phyloP scores from a whole-genome alignment of 2,329 filamentous ascomycete genomes.

The Sporothrix curviconia region DNA sequence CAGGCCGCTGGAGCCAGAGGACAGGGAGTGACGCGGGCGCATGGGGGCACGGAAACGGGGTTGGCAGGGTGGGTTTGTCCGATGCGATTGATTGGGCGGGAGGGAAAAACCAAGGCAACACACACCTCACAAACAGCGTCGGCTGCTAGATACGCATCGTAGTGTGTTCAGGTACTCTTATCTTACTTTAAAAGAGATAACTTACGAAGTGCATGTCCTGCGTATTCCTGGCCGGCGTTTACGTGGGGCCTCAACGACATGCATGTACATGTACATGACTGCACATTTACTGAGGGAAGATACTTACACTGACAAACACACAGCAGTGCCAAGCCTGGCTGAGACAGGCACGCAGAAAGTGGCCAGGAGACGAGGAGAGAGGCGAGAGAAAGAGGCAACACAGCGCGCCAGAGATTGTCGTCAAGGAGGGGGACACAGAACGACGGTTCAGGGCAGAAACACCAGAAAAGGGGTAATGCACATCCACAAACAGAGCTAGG shows the following conservation, averaged over 20 bases:
- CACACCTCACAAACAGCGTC: too few relatives aligned
- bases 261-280: too few relatives aligned
- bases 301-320: background rate
- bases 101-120: background rate
- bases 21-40: constrained; percentile 6
- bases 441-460: too few relatives aligned
- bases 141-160: background rate
- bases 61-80: background rate
- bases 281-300: too few relatives aligned
- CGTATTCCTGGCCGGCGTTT: too few relatives aligned
- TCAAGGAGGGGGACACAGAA: background rate
- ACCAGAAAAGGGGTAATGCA: constrained; percentile 11
- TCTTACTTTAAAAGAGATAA: too few relatives aligned
- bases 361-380: background rate
- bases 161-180: background rate
- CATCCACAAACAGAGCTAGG: constrained; percentile 7
- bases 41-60: background rate
- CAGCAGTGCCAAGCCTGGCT: background rate
- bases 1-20: background rate
- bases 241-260: too few relatives aligned
- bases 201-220: too few relatives aligned
- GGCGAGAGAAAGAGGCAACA: background rate
- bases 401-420: background rate
- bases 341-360: constrained; percentile 4
- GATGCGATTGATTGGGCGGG: background rate